These are phyloP conservation scores for Lachancea thermotolerans DNA, from an alignment of 805 yeast species.

Conservation along the genomic window DNA sequence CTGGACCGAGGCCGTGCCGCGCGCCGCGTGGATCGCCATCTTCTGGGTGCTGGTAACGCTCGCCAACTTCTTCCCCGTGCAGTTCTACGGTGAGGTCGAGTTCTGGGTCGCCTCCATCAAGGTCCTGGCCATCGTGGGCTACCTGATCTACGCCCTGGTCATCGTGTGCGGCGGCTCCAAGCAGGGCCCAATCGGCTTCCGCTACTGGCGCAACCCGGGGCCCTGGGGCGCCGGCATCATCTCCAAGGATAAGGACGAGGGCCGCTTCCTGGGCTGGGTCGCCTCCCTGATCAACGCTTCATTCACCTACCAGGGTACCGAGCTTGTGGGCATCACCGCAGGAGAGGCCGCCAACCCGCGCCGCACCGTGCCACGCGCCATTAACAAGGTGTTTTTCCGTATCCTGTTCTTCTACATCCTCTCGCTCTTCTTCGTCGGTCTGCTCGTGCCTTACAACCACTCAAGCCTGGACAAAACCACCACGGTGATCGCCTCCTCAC, in stretches of 20 bases:
- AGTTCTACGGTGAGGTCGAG: conserved; percentile 50
- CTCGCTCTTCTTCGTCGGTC: conserved; percentile 56
- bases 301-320: conserved; percentile 56
- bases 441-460: conserved; percentile 59
- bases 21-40: conserved; percentile 57
- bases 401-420: conserved; percentile 54
- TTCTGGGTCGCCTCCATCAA: conserved; percentile 51
- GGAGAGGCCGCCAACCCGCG: conserved; percentile 61
- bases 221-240: conserved; percentile 57
- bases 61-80: conserved; percentile 47
- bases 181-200: conserved; percentile 54
- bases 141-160: conserved; percentile 45
- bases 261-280: conserved; percentile 48
- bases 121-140: conserved; percentile 49
- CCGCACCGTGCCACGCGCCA: conserved; percentile 62
- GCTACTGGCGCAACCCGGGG: conserved; percentile 63
- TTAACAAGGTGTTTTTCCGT: conserved; percentile 57
- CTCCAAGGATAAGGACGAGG: conserved; percentile 36
- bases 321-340: conserved; percentile 50
- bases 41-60: conserved; percentile 41
- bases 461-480: conserved; percentile 34
- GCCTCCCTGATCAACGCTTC: conserved; percentile 48
- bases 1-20: conserved; percentile 50
- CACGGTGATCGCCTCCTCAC: conserved; percentile 48
- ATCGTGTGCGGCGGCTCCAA: conserved; percentile 53